Percentiles rank a stretch among this genome's conserved stretches.
Conservation (phyloP, 176 grass and related monocot genomes). For the Echinochloa phyllopogon region DNA sequence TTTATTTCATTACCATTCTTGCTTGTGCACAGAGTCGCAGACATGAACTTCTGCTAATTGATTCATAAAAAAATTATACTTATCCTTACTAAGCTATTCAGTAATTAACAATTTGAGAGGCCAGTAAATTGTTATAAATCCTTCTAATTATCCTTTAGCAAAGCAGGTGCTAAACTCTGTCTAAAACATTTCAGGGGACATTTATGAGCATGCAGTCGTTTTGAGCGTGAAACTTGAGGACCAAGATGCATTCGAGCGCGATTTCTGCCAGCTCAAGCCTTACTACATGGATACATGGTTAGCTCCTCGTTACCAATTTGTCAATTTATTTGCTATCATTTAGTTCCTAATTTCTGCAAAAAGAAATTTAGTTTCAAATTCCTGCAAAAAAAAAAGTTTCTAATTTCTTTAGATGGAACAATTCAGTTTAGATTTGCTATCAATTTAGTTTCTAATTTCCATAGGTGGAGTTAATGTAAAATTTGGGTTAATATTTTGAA, state of each 20-base stretch:
- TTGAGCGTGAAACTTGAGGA: slow-evolving; percentile 98
- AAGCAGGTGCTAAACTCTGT: slow-evolving; percentile 21
- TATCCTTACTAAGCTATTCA: not conserved
- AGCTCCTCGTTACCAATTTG: slow-evolving; percentile 1
- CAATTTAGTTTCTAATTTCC: too few species aligned
- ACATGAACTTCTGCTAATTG: slow-evolving; percentile 15
- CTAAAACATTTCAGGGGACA: slow-evolving; percentile 70
- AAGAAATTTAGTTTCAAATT: too few species aligned
- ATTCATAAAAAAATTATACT: not conserved
- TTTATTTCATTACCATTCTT: slow-evolving; percentile 1
- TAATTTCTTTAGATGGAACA: too few species aligned
- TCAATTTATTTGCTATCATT: slow-evolving; percentile 16
- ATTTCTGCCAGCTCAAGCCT: slow-evolving; percentile 96
- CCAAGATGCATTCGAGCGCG: slow-evolving; percentile 93
- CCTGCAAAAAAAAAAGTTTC: too few species aligned
- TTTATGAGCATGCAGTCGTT: slow-evolving; percentile 88
- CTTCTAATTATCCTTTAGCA: slow-evolving; percentile 3
- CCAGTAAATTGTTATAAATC: not conserved
- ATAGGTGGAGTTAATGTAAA: not conserved
- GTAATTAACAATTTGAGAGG: not conserved
- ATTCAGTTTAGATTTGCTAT: too few species aligned
- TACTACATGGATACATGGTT: slow-evolving; percentile 96
- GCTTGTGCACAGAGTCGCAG: not conserved
- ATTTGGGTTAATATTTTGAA: not conserved
- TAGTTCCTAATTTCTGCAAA: not conserved